These are phyloP conservation scores for Penicillium daleae DNA, from an alignment of 495 filamentous ascomycete species.

Conservation along the genomic window DNA sequence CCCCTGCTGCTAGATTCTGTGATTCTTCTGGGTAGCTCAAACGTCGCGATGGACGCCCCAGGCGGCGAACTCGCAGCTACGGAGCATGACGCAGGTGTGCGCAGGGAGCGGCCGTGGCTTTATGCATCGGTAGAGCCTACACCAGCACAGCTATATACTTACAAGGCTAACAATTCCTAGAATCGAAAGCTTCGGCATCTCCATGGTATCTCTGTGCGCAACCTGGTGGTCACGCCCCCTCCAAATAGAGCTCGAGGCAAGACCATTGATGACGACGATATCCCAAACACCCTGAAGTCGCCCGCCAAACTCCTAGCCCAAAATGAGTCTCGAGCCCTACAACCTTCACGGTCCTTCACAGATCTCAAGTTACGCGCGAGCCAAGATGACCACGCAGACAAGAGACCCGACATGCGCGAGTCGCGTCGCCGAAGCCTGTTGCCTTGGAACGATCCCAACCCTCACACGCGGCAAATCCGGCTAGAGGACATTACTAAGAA, in stretches of 20 bases:
- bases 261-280: slow-evolving; percentile 84
- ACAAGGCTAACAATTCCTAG: slow-evolving; percentile 41
- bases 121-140: slow-evolving; percentile 28
- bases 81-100: slow-evolving; percentile 27
- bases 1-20: slow-evolving; percentile 7
- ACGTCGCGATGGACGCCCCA: slow-evolving; percentile 16
- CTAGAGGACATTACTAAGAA: slow-evolving; percentile 72
- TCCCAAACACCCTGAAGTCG: slow-evolving; percentile 67
- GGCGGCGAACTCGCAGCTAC: slow-evolving; percentile 21
- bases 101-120: slow-evolving; percentile 31
- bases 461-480: slow-evolving; percentile 70
- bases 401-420: slow-evolving; percentile 34
- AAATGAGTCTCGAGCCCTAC: slow-evolving; percentile 57
- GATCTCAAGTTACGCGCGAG: slow-evolving; percentile 56
- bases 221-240: slow-evolving; percentile 65
- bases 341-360: slow-evolving; percentile 75
- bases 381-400: slow-evolving; percentile 28
- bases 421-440: slow-evolving; percentile 68
- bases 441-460: slow-evolving; percentile 68
- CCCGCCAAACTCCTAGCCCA: slow-evolving; percentile 70
- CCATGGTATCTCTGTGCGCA: slow-evolving; percentile 83
- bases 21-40: slow-evolving; percentile 1
- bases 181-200: slow-evolving; percentile 90
- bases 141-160: background rate
- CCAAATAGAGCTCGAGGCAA: slow-evolving; percentile 61